Conservation (phyloP, 495 filamentous ascomycete genomes). For the Amorphotheca resinae region DNA sequence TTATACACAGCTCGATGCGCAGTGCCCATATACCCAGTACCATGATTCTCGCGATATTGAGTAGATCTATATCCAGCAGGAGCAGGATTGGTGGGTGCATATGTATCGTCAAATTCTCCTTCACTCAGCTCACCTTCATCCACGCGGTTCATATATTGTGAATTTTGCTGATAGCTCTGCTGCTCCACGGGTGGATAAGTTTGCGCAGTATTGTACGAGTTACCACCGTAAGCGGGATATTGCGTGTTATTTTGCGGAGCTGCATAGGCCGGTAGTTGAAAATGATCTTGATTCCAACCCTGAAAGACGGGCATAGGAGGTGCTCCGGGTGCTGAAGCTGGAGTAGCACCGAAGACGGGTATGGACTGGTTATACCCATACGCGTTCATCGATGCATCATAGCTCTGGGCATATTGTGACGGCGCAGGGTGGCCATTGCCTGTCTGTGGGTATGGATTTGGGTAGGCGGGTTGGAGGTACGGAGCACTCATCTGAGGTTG, state of each 20-base stretch:
- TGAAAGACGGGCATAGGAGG: constrained; percentile 19
- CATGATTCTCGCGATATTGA: constrained; percentile 10
- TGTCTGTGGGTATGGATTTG: constrained; percentile 12
- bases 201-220: constrained; percentile 6
- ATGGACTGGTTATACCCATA: constrained; percentile 15
- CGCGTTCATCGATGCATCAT: constrained; percentile 12
- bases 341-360: constrained; percentile 13
- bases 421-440: constrained; percentile 6
- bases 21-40: constrained; percentile 11
- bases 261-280: constrained; percentile 13
- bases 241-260: constrained; percentile 3
- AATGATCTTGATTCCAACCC: constrained; percentile 18
- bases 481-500: constrained; percentile 14
- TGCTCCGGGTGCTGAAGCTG: constrained; percentile 8
- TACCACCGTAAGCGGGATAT: constrained; percentile 10
- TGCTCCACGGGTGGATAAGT: constrained; percentile 8
- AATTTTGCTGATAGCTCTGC: constrained; percentile 7
- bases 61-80: constrained; percentile 7
- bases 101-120: constrained; percentile 35
- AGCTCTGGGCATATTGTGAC: constrained; percentile 10
- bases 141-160: constrained; percentile 20
- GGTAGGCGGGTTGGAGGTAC: constrained; percentile 13
- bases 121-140: constrained; percentile 74
- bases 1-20: constrained; percentile 13
- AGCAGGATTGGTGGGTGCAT: constrained; percentile 1